A percentile compares a stretch with the other conserved stretches of the same genome.
Evolutionary conservation across 176 grass and related monocot genomes (phyloP).

Genomic region (Olyra latifolia): DNA sequence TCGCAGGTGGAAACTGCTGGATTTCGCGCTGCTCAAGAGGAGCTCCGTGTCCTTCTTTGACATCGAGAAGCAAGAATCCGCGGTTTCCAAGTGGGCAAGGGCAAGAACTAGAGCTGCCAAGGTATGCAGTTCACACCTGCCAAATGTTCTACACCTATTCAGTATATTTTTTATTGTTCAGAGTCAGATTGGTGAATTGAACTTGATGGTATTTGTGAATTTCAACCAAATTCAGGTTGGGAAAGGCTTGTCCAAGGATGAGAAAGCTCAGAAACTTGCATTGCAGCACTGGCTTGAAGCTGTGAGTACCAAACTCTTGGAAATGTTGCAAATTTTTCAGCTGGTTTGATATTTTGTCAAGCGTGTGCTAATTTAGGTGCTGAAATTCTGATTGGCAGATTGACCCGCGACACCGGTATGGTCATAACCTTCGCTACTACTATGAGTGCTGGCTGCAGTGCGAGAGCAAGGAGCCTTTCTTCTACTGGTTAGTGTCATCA

Average conservation of each 20-base stretch:
- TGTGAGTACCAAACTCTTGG: slow-evolving; percentile 33
- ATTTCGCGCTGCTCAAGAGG: slow-evolving; percentile 77
- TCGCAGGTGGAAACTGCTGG: slow-evolving; percentile 75
- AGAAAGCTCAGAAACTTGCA: slow-evolving; percentile 85
- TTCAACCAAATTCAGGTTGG: slow-evolving; percentile 56
- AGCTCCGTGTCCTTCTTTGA: slow-evolving; percentile 93
- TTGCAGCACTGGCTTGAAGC: slow-evolving; percentile 94
- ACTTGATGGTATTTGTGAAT: slow-evolving; percentile 11
- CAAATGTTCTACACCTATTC: neutral
- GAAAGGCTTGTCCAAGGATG: slow-evolving; percentile 80
- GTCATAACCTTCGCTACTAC: slow-evolving; percentile 92
- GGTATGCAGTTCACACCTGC: slow-evolving; percentile 19
- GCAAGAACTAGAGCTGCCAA: slow-evolving; percentile 83
- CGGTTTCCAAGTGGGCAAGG: slow-evolving; percentile 79
- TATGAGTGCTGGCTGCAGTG: slow-evolving; percentile 84
- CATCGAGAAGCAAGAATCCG: slow-evolving; percentile 70
- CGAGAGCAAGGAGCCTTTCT: slow-evolving; percentile 95
- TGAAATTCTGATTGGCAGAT: slow-evolving; percentile 52
- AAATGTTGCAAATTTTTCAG: neutral
- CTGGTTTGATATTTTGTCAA: neutral
- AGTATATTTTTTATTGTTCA: neutral
- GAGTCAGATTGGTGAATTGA: neutral
- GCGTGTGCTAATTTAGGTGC: neutral
- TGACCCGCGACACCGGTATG: slow-evolving; percentile 92
- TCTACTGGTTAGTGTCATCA: slow-evolving; percentile 70